Percentiles rank a stretch among this genome's conserved stretches.
Conservation (phyloP, 2,329 filamentous ascomycete species). For the Xylaria sp. region DNA sequence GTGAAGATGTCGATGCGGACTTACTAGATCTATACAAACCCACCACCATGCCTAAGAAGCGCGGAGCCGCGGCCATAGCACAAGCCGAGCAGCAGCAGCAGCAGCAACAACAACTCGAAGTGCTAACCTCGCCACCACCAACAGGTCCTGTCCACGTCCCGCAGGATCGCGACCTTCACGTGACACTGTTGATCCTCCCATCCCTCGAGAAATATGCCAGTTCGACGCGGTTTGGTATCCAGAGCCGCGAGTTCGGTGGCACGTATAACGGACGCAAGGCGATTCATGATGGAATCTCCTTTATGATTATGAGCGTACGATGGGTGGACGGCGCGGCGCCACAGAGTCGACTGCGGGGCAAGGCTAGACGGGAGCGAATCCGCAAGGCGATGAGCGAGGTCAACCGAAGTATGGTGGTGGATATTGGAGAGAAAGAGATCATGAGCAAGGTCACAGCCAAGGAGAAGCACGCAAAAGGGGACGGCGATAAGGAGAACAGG, state of each 20-base stretch:
- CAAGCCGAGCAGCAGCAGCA: conserved; percentile 43
- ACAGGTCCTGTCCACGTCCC: conserved; percentile 67
- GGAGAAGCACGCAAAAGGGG: conserved; percentile 30
- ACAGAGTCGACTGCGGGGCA: conserved; percentile 58
- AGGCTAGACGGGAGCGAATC: conserved; percentile 59
- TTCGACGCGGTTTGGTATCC: conserved; percentile 77
- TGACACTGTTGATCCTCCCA: conserved; percentile 84
- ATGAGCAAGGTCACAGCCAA: conserved; percentile 27
- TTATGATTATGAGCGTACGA: conserved; percentile 77
- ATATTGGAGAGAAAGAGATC: conserved; percentile 34
- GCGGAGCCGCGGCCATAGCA: conserved; percentile 30
- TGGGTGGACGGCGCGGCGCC: conserved; percentile 78
- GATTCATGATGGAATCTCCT: conserved; percentile 84
- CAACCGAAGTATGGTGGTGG: conserved; percentile 42
- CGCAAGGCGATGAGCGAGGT: conserved; percentile 58
- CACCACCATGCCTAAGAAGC: conserved; percentile 39
- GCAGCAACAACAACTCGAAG: conserved; percentile 44
- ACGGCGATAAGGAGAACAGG: conserved; percentile 53
- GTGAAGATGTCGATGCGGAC: conserved; percentile 71
- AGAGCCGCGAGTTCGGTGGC: conserved; percentile 76
- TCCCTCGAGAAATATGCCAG: conserved; percentile 75
- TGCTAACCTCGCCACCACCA: conserved; percentile 57
- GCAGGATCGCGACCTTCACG: conserved; percentile 76
- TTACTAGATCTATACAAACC: conserved; percentile 61
- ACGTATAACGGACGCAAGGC: conserved; percentile 45